Evolutionary conservation across 306 rosid species (phyloP), one percentile per base, ranked within the genome.

Genomic region (Rubus idaeus): DNA sequence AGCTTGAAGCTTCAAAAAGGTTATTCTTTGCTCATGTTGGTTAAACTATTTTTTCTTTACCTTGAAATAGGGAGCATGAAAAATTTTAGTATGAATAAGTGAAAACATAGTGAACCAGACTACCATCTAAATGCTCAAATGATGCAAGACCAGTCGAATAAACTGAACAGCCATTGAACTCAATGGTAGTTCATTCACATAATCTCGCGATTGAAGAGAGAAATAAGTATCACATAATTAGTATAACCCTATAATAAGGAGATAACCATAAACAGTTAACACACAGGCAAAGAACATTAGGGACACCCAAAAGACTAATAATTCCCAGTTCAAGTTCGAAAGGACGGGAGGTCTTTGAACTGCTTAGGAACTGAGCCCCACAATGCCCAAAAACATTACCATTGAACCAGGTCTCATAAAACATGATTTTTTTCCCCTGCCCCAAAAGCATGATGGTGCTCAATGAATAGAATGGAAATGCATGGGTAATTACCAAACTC

Each of bases 1-100:
- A 82, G 76, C 76, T 91, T 56, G 98, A 89, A 75, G 94, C 85
- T 73, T 93, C 89, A 49, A 91, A 85, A 83, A 89, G 97, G 99
- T 96, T 77, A 51, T 69, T 16, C 47, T 40, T 77, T 49, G 52
- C 46, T 21, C 74, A 63, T 62, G 49, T 49, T 61, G 70, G 40
- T 47, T 79, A 21, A 40, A 77, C 46, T 18, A 60, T 51, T 58
- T 55, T 20, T 44, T 18, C 3, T 40, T n/a, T 42, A 20, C 9
- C 18, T n/a, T 20, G 23, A 14, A 30, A 73, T 14, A 55, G 40
- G 51, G 49, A 74, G 47, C 44, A 23, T 2, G 49, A 2, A 30
- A 8, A 5, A 53, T 3, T 40, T 53, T 14, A 46, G 46, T 18
- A 46, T 30, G 20, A 75, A 18, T 30, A 51, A 62, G 60, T 47